phyloP scores from a whole-genome alignment of 768 basidiomycete genomes.

The Cyclocybe aegerita region DNA sequence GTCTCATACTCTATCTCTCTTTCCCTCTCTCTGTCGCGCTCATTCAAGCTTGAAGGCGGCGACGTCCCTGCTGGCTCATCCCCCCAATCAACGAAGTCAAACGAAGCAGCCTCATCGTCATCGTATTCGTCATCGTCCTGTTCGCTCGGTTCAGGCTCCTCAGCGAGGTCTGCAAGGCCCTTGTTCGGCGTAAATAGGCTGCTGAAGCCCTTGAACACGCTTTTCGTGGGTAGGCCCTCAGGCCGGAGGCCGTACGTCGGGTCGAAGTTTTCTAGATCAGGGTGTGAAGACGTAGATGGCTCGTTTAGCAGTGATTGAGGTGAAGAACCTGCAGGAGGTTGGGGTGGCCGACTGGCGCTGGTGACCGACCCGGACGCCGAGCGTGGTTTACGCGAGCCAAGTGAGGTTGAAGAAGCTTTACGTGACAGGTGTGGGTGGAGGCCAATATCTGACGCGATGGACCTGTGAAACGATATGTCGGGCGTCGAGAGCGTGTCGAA shows the following conservation, averaged over 20 bases:
- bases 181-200: slow-evolving; percentile 67
- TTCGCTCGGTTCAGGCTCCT: slow-evolving; percentile 47
- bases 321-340: slow-evolving; percentile 7
- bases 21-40: slow-evolving; percentile 39
- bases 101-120: slow-evolving; percentile 45
- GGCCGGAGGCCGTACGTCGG: slow-evolving; percentile 95
- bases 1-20: slow-evolving; percentile 74
- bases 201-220: slow-evolving; percentile 77
- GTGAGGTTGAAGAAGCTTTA: slow-evolving; percentile 21
- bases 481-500: slow-evolving; percentile 43
- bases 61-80: slow-evolving; percentile 48
- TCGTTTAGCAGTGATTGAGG: slow-evolving; percentile 20
- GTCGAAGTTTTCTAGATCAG: slow-evolving; percentile 81
- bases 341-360: slow-evolving; percentile 18
- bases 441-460: slow-evolving; percentile 10
- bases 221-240: slow-evolving; percentile 85
- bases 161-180: slow-evolving; percentile 78
- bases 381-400: slow-evolving; percentile 30
- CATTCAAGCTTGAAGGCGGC: slow-evolving; percentile 40
- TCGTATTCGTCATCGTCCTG: slow-evolving; percentile 28
- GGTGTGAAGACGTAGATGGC: slow-evolving; percentile 25
- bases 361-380: slow-evolving; percentile 44
- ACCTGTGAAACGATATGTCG: slow-evolving; percentile 29
- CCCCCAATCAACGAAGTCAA: slow-evolving; percentile 73
- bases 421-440: slow-evolving; percentile 22